A percentile compares a stretch with the other conserved stretches of the same genome.
These are phyloP conservation scores for Pulveroboletus sp. DNA, from an alignment of 768 basidiomycete species.

Conservation along the genomic window DNA sequence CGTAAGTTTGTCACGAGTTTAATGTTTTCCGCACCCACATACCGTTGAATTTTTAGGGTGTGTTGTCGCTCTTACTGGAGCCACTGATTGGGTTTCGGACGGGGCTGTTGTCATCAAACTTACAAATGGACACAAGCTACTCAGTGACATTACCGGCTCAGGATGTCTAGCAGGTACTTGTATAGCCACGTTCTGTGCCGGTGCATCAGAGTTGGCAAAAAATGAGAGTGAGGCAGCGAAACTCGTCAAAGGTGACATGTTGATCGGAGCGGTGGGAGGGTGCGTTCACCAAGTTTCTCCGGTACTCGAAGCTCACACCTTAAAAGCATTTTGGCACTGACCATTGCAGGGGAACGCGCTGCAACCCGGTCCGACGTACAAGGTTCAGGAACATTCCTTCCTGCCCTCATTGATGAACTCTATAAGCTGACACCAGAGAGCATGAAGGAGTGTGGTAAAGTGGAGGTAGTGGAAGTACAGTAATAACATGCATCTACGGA, in stretches of 20 bases:
- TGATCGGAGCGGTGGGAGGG: conserved; percentile 75
- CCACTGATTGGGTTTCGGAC: conserved; percentile 80
- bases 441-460: conserved; percentile 27
- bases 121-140: conserved; percentile 66
- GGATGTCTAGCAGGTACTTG: conserved; percentile 81
- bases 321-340: conserved; percentile 50
- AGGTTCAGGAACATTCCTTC: conserved; percentile 61
- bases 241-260: conserved; percentile 72
- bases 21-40: background rate
- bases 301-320: conserved; percentile 2
- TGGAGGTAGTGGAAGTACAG: conserved; percentile 17
- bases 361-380: conserved; percentile 46
- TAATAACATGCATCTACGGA: background rate
- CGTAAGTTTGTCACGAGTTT: conserved; percentile 41
- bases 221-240: conserved; percentile 31
- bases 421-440: conserved; percentile 39
- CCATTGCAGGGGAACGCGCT: conserved; percentile 58
- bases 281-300: conserved; percentile 30
- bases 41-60: conserved; percentile 47
- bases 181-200: conserved; percentile 78
- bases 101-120: conserved; percentile 64
- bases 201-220: conserved; percentile 41
- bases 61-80: conserved; percentile 76
- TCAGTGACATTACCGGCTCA: conserved; percentile 83
- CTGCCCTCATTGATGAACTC: conserved; percentile 62